A percentile compares a stretch with the other conserved stretches of the same genome.
Evolutionary conservation across 148 eudicot species (phyloP).

Genomic region (Rhododendron henanense): DNA sequence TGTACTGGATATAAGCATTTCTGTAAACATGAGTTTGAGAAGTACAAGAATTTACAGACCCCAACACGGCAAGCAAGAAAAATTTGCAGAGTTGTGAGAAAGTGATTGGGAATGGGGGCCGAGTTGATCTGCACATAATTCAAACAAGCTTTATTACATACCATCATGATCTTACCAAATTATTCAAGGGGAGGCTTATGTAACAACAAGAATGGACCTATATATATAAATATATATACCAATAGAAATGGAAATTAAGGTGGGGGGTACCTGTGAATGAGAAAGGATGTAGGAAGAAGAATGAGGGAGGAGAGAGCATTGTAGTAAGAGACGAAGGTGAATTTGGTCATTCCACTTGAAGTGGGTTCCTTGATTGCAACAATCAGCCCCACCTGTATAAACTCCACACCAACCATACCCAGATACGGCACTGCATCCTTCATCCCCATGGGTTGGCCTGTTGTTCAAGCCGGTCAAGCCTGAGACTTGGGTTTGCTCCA

Average conservation of each 20-base stretch:
- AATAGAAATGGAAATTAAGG: neutral
- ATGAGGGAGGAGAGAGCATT: conserved; percentile 67
- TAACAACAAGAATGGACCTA: too few species aligned
- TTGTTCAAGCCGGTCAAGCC: neutral
- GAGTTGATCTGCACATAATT: too few species aligned
- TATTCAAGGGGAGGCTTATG: too few species aligned
- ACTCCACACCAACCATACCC: conserved; percentile 30
- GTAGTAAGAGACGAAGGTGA: conserved; percentile 66
- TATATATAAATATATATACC: neutral
- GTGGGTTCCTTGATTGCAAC: conserved; percentile 44
- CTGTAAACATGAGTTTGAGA: too few species aligned
- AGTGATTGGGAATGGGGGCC: too few species aligned
- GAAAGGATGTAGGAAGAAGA: conserved; percentile 54
- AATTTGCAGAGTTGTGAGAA: too few species aligned
- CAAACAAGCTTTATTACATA: too few species aligned
- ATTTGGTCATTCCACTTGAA: conserved; percentile 59
- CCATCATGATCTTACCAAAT: too few species aligned
- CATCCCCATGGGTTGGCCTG: conserved; percentile 13
- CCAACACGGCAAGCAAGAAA: too few species aligned
- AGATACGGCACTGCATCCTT: conserved; percentile 35
- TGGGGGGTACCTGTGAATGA: conserved; percentile 51
- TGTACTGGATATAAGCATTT: too few species aligned
- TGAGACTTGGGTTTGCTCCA: neutral
- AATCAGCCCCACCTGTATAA: conserved; percentile 31
- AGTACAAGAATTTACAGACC: too few species aligned